phyloP scores from a whole-genome alignment of 306 rosid species.

The Carpinus viminea region DNA sequence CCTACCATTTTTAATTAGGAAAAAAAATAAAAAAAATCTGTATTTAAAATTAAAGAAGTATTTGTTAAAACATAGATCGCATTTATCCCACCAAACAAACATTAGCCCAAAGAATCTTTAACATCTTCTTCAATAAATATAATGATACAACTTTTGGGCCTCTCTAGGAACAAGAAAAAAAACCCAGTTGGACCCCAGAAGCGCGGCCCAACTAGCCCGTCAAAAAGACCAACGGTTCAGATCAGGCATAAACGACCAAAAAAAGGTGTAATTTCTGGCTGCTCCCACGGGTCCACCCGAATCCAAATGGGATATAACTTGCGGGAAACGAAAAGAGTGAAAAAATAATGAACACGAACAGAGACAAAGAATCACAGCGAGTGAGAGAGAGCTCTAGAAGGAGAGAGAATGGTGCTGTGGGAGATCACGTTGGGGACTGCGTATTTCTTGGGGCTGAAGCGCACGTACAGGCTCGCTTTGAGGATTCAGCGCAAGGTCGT shows the following conservation, averaged over 20 bases:
- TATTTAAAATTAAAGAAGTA: no score
- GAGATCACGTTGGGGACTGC: conserved; percentile 94
- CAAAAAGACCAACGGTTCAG: conserved; percentile 14
- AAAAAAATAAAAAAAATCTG: no score
- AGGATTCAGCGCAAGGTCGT: conserved; percentile 76
- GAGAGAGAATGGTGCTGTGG: conserved; percentile 77
- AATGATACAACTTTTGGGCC: no score
- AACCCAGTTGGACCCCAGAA: background rate
- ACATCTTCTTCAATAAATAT: no score
- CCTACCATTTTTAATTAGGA: no score
- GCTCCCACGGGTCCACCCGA: background rate
- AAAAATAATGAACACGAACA: background rate
- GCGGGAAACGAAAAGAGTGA: conserved; percentile 38
- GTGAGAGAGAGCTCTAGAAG: background rate
- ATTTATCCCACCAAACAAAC: no score
- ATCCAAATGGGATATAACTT: conserved; percentile 29
- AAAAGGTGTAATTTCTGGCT: conserved; percentile 25
- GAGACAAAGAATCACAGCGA: background rate
- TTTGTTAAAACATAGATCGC: no score
- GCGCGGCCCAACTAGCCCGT: background rate
- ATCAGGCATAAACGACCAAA: background rate
- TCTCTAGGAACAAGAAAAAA: no score
- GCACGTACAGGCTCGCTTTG: conserved; percentile 73
- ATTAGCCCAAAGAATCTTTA: no score
- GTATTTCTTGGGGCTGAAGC: conserved; percentile 82